phyloP scores from a whole-genome alignment of 495 filamentous ascomycete genomes.

The Hypoxylon lienhwacheense region DNA sequence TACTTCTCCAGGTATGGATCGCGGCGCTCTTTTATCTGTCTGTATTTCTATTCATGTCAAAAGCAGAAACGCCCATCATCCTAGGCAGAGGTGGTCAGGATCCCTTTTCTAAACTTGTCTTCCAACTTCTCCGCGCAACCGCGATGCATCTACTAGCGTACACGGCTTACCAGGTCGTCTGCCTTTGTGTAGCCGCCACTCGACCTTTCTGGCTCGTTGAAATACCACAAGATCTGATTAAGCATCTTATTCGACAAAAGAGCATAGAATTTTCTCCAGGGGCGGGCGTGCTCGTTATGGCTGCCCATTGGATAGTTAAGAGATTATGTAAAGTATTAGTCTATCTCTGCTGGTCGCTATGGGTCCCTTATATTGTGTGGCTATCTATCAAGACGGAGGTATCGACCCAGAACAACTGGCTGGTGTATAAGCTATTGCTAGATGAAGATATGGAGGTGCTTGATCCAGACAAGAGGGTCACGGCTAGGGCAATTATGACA shows the following conservation, averaged over 20 bases:
- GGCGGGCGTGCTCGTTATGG: conserved; percentile 6
- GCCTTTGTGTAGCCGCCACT: background rate
- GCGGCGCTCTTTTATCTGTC: conserved; percentile 22
- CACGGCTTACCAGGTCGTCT: conserved; percentile 32
- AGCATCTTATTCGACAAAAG: background rate
- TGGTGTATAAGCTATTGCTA: background rate
- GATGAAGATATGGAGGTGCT: conserved; percentile 21
- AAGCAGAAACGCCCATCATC: conserved; percentile 14
- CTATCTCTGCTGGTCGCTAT: conserved; percentile 2
- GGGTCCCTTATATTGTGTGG: conserved; percentile 28
- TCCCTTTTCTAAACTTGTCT: conserved; percentile 9
- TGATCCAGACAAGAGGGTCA: conserved; percentile 19
- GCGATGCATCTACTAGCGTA: conserved; percentile 32
- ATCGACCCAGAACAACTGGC: conserved; percentile 6
- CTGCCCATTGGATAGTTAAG: conserved; percentile 21
- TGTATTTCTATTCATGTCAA: conserved; percentile 27
- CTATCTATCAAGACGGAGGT: conserved; percentile 17
- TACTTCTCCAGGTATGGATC: conserved; percentile 14
- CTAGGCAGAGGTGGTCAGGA: conserved; percentile 1
- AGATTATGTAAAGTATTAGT: conserved; percentile 9
- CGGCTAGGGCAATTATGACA: conserved; percentile 22
- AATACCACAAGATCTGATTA: background rate
- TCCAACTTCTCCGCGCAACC: conserved; percentile 30
- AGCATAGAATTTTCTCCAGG: background rate
- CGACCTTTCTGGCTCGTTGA: background rate